A percentile compares a stretch with the other conserved stretches of the same genome.
phyloP scores from a whole-genome alignment of 2,329 filamentous ascomycete genomes.

The Hypoxylon sp. region DNA sequence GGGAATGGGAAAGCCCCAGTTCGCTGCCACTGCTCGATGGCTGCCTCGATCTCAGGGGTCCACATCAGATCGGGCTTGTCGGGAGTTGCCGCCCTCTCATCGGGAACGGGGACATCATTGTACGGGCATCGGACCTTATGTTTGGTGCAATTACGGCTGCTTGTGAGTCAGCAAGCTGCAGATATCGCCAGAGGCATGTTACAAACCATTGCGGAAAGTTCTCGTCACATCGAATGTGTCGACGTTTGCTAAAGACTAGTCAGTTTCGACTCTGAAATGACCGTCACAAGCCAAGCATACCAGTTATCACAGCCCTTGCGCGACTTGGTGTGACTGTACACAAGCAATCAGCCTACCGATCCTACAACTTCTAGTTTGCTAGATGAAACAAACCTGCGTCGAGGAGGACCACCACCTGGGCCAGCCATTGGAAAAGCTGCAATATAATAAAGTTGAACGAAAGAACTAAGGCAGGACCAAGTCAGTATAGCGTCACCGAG shows the following conservation, averaged over 20 bases:
- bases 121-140: slow-evolving; percentile 99
- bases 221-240: slow-evolving; percentile 98
- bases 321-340: slow-evolving; percentile 92
- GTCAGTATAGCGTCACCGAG: slow-evolving; percentile 35
- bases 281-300: slow-evolving; percentile 55
- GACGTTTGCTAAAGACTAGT: slow-evolving; percentile 74
- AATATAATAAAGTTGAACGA: slow-evolving; percentile 52
- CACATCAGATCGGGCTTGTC: slow-evolving; percentile 81
- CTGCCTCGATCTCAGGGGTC: slow-evolving; percentile 85
- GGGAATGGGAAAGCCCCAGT: slow-evolving; percentile 90
- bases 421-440: slow-evolving; percentile 79
- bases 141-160: slow-evolving; percentile 96
- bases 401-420: slow-evolving; percentile 92
- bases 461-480: slow-evolving; percentile 53
- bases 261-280: slow-evolving; percentile 28
- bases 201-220: slow-evolving; percentile 95
- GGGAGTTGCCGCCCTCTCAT: slow-evolving; percentile 71
- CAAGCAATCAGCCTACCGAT: slow-evolving; percentile 44
- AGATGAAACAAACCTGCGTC: slow-evolving; percentile 67
- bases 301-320: slow-evolving; percentile 98
- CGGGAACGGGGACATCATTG: slow-evolving; percentile 83
- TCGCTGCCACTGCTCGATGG: slow-evolving; percentile 85
- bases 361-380: slow-evolving; percentile 21
- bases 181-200: slow-evolving; percentile 34
- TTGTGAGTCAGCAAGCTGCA: slow-evolving; percentile 26